Evolutionary conservation across 495 filamentous ascomycete species (phyloP).

Genomic region (Lepidopterella palustris): DNA sequence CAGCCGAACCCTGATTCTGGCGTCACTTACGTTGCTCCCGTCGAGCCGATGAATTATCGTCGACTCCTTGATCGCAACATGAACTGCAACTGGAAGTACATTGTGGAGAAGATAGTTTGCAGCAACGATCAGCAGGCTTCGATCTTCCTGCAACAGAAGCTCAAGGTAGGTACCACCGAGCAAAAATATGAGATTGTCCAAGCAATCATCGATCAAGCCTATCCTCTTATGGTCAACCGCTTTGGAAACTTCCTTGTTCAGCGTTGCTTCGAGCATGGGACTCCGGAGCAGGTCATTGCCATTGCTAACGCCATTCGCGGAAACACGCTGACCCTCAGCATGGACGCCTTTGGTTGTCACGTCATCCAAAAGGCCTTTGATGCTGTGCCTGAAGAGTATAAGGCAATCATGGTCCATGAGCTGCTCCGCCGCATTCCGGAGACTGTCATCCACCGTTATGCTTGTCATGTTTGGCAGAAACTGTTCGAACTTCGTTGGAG

Average conservation of each 20-base stretch:
- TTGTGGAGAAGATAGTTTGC: conserved; percentile 98
- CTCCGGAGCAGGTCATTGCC: conserved; percentile 85
- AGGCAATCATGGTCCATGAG: conserved; percentile 96
- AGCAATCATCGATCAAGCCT: conserved; percentile 91
- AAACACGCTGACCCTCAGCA: conserved; percentile 87
- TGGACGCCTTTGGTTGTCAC: conserved; percentile 98
- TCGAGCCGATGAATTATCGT: conserved; percentile 95
- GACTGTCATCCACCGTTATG: conserved; percentile 96
- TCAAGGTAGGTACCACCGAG: conserved; percentile 90
- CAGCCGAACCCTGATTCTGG: conserved; percentile 16
- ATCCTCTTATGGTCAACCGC: conserved; percentile 93
- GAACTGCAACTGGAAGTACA: conserved; percentile 98
- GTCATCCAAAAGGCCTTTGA: conserved; percentile 98
- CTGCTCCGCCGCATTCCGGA: conserved; percentile 92
- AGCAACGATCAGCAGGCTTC: conserved; percentile 98
- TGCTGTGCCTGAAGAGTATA: conserved; percentile 93
- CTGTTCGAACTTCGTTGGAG: conserved; percentile 97
- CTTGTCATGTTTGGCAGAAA: conserved; percentile 99
- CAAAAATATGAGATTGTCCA: conserved; percentile 97
- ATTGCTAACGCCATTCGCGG: conserved; percentile 94
- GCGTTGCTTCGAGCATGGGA: conserved; percentile 97
- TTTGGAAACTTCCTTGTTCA: conserved; percentile 98
- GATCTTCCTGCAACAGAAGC: conserved; percentile 97
- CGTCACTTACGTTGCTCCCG: conserved; percentile 65
- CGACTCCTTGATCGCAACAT: conserved; percentile 92